Evolutionary conservation across 139 green algal species (phyloP), one percentile per base, ranked within the genome.

Genomic region (Monoraphidium neglectum): DNA sequence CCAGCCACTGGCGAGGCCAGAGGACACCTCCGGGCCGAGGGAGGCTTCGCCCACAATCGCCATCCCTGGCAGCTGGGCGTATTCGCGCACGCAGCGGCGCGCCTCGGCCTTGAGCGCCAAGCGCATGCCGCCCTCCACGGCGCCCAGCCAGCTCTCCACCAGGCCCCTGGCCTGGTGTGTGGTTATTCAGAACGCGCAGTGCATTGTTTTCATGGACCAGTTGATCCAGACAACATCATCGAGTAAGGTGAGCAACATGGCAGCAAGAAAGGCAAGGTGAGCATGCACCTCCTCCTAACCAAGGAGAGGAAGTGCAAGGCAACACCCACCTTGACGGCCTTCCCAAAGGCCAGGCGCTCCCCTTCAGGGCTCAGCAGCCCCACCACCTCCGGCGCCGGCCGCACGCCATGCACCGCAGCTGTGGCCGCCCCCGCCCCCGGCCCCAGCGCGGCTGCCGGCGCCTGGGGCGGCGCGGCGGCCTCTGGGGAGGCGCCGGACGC

Each of bases 121-220:
- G 1, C 84, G 81, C 92, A 97, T 97, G 59, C 71, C 72, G 30
- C 79, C 47, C 79, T 97, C 92, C 53, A 95, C 89, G 26, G 86
- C 83, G 40, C 73, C 83, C 53, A 97, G 88, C 92, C 92, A 97
- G 73, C 87, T 84, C 87, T 97, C 92, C 57, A 97, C 87, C 61
- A 93, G 92, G 56, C 89, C 91, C 28, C 92, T 82, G 21, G 92
- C 91, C 90, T 95, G 92, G 37, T 89, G 8, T 8, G 43, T 12
- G 8, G n/a, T n/a, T n/a, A n/a, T n/a, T n/a, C n/a, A n/a, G n/a
- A n/a, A n/a, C n/a, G n/a, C n/a, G n/a, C n/a, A n/a, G n/a, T n/a
- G n/a, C n/a, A n/a, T n/a, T n/a, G n/a, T n/a, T n/a, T n/a, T n/a
- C n/a, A n/a, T n/a, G n/a, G n/a, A n/a, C n/a, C n/a, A n/a, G n/a